Evolutionary conservation across 129 eudicot species (phyloP).

Genomic region (Dittrichia graveolens): DNA sequence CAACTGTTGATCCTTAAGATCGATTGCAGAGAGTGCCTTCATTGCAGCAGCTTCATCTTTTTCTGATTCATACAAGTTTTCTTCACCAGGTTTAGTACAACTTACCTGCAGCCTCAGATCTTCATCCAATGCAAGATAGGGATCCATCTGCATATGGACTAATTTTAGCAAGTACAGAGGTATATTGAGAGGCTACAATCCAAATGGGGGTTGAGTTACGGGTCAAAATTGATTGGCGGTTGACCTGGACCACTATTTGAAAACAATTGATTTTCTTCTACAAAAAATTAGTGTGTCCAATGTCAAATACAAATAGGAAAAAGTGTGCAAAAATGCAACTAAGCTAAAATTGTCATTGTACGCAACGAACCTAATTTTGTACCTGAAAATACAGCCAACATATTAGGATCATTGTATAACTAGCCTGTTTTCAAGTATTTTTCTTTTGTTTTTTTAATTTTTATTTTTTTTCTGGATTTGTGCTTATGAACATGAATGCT

Average conservation of each 20-base stretch:
- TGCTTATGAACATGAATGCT: too few species aligned
- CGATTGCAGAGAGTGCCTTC: constrained; percentile 49
- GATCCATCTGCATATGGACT: constrained; percentile 56
- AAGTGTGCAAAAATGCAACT: too few species aligned
- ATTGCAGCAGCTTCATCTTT: constrained; percentile 58
- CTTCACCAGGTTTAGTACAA: constrained; percentile 28
- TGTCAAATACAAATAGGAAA: too few species aligned
- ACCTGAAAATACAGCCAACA: too few species aligned
- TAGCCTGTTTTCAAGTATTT: too few species aligned
- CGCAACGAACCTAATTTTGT: too few species aligned
- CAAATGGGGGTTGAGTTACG: background rate
- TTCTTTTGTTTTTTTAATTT: too few species aligned
- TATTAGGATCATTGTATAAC: too few species aligned
- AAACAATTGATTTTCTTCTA: too few species aligned
- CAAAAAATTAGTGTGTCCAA: too few species aligned
- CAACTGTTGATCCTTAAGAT: constrained; percentile 41
- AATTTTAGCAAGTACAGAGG: constrained; percentile 12
- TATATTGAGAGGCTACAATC: constrained; percentile 6
- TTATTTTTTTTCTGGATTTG: too few species aligned
- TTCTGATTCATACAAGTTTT: constrained; percentile 47
- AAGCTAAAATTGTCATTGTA: too few species aligned
- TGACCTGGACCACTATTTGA: background rate
- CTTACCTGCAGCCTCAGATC: constrained; percentile 50
- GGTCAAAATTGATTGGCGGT: background rate
- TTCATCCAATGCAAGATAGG: constrained; percentile 64